Evolutionary conservation across 805 yeast species (phyloP).

Genomic region (Hanseniaspora meyeri): DNA sequence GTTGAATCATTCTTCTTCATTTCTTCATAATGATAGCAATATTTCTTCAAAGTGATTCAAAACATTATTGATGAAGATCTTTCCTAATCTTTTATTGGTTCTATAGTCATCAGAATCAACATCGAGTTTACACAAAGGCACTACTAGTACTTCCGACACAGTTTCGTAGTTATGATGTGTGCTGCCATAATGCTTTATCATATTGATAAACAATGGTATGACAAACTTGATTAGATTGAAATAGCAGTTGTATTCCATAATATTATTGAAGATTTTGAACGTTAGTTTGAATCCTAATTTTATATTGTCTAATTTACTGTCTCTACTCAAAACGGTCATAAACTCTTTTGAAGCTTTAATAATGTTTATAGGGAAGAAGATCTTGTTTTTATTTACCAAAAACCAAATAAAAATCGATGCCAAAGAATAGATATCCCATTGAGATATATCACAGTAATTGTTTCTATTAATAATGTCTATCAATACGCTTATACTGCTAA

Average conservation of each 20-base stretch:
- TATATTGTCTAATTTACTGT: slow-evolving; percentile 35
- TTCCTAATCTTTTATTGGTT: slow-evolving; percentile 35
- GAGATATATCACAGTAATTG: slow-evolving; percentile 48
- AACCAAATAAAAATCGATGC: slow-evolving; percentile 35
- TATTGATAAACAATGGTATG: slow-evolving; percentile 35
- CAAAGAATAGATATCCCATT: slow-evolving; percentile 44
- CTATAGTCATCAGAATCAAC: slow-evolving; percentile 35
- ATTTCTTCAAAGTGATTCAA: slow-evolving; percentile 39
- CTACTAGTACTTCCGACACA: slow-evolving; percentile 37
- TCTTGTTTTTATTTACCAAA: slow-evolving; percentile 40
- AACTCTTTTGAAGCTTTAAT: slow-evolving; percentile 23
- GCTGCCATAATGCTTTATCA: slow-evolving; percentile 27
- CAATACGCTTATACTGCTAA: slow-evolving; percentile 33
- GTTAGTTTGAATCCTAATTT: slow-evolving; percentile 38
- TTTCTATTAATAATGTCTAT: slow-evolving; percentile 41
- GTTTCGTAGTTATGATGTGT: slow-evolving; percentile 34
- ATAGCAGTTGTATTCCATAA: slow-evolving; percentile 27
- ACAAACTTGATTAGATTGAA: slow-evolving; percentile 30
- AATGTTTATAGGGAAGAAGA: slow-evolving; percentile 40
- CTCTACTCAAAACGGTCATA: neutral
- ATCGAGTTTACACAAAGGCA: slow-evolving; percentile 45
- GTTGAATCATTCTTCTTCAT: neutral
- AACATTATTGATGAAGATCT: slow-evolving; percentile 41
- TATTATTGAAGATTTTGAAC: slow-evolving; percentile 25
- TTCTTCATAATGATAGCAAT: slow-evolving; percentile 15